These are phyloP conservation scores for Pseudogymnoascus sp. DNA, from an alignment of 2,329 filamentous ascomycete species.

Conservation along the genomic window DNA sequence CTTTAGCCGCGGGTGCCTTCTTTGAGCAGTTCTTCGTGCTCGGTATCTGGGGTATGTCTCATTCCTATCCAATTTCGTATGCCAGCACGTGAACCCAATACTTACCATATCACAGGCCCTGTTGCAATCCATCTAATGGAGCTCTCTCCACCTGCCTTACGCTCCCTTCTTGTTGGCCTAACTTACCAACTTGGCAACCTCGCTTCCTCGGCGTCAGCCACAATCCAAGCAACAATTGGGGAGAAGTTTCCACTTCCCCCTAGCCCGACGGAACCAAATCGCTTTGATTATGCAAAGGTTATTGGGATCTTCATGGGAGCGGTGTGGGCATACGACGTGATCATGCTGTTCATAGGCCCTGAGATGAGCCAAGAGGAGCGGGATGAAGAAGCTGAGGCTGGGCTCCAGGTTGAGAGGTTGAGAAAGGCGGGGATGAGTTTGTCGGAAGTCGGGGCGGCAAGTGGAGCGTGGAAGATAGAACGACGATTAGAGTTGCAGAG, in stretches of 20 bases:
- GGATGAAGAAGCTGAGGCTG: neutral
- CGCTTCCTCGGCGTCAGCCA: constrained; percentile 61
- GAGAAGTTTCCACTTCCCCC: constrained; percentile 65
- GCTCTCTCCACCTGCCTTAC: constrained; percentile 58
- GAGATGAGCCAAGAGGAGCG: constrained; percentile 24
- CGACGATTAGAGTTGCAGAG: neutral
- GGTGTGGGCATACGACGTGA: constrained; percentile 56
- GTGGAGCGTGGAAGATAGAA: neutral
- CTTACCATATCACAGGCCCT: constrained; percentile 36
- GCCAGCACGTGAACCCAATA: neutral
- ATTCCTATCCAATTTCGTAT: neutral
- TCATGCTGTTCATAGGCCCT: constrained; percentile 39
- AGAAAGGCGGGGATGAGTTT: neutral
- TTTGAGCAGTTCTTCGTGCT: constrained; percentile 75
- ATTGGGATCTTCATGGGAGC: constrained; percentile 85
- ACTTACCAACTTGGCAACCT: constrained; percentile 68
- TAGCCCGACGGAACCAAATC: constrained; percentile 37
- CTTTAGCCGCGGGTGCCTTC: constrained; percentile 70
- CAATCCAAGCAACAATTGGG: constrained; percentile 69
- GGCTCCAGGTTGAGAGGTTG: neutral
- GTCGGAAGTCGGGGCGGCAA: neutral
- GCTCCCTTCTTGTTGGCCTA: constrained; percentile 59
- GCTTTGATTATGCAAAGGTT: constrained; percentile 70
- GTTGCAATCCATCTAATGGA: constrained; percentile 65
- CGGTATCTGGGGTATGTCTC: constrained; percentile 56